Conservation (phyloP, 352 stramenopile species). For the Phytophthora aleatoria region DNA sequence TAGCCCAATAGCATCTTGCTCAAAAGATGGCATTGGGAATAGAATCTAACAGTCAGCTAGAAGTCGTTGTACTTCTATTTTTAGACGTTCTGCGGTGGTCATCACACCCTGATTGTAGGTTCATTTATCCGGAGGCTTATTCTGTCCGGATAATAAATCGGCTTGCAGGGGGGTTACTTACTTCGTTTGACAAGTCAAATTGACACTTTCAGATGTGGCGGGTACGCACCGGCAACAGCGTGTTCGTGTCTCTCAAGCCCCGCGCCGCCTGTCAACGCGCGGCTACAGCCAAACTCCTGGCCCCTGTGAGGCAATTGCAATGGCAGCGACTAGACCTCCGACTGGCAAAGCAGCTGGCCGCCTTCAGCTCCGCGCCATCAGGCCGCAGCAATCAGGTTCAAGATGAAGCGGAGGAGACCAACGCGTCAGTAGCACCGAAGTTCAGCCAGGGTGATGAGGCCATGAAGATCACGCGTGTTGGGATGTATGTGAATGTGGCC, state of each 20-base stretch:
- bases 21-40: no score
- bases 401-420: conserved; percentile 4
- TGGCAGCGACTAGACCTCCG: conserved; percentile 26
- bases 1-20: no score
- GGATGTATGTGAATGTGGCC: conserved; percentile 93
- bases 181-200: conserved; percentile 22
- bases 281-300: not conserved
- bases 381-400: conserved; percentile 7
- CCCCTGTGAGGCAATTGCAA: conserved; percentile 6
- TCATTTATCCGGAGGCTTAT: conserved; percentile 4
- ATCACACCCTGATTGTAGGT: no score
- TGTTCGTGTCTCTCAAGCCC: conserved; percentile 24
- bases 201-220: conserved; percentile 27
- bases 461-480: conserved; percentile 91
- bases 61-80: no score
- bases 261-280: not conserved
- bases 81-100: not conserved
- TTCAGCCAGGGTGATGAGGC: conserved; percentile 56
- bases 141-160: conserved; percentile 15
- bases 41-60: no score
- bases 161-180: conserved; percentile 10
- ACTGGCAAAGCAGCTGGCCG: conserved; percentile 22
- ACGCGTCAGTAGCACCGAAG: conserved; percentile 1
- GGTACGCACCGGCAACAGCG: conserved; percentile 14
- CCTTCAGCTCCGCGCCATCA: conserved; percentile 24